Evolutionary conservation across 345 rosid species (phyloP).

Genomic region (Lepidium didymum): DNA sequence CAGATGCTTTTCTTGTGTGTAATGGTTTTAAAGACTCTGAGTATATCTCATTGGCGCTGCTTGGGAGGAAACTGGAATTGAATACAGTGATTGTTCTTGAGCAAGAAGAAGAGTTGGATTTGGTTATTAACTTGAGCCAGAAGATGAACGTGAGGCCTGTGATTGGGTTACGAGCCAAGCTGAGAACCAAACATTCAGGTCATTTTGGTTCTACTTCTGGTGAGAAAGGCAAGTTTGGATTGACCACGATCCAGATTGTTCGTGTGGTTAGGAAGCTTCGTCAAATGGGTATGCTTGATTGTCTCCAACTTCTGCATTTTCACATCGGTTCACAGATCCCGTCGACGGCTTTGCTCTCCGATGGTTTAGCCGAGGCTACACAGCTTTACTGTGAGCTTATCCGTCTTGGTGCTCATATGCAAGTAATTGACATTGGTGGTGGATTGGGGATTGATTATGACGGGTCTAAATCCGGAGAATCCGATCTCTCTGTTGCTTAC

Average conservation of each 20-base stretch:
- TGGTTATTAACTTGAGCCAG: constrained; percentile 57
- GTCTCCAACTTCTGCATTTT: constrained; percentile 78
- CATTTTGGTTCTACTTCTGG: constrained; percentile 98
- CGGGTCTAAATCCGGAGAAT: constrained; percentile 77
- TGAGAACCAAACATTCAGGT: constrained; percentile 84
- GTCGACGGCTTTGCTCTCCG: constrained; percentile 55
- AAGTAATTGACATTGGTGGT: constrained; percentile 75
- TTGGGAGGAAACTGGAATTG: constrained; percentile 62
- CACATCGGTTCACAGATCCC: constrained; percentile 97
- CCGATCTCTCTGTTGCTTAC: constrained; percentile 82
- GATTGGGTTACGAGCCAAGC: constrained; percentile 75
- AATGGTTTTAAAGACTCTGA: constrained; percentile 89
- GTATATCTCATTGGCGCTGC: constrained; percentile 65
- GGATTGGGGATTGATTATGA: constrained; percentile 93
- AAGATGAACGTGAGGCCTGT: constrained; percentile 61
- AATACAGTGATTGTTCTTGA: constrained; percentile 86
- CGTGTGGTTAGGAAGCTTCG: constrained; percentile 65
- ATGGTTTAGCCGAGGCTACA: constrained; percentile 73
- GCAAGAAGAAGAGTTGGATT: constrained; percentile 83
- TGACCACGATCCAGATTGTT: constrained; percentile 67
- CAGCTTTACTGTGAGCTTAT: constrained; percentile 88
- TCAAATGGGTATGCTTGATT: constrained; percentile 65
- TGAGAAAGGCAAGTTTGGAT: constrained; percentile 92
- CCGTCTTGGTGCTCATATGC: constrained; percentile 86
- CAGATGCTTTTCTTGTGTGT: constrained; percentile 65